Conservation (phyloP, 2,329 filamentous ascomycete species). For the Chalara sp. region DNA sequence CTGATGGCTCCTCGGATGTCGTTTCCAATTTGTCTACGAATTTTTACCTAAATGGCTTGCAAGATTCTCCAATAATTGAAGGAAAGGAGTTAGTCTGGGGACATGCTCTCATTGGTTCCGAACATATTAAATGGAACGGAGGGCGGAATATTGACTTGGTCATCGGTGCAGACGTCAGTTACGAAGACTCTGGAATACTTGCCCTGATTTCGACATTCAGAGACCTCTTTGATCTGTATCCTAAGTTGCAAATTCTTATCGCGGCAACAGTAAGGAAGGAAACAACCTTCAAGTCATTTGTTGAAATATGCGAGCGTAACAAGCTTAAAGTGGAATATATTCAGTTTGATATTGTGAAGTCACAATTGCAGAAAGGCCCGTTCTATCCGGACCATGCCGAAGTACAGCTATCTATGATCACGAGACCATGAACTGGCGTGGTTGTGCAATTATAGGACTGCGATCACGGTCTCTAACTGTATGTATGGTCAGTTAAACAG, state of each 20-base stretch:
- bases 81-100: conserved; percentile 48
- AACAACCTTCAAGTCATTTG: conserved; percentile 60
- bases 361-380: conserved; percentile 47
- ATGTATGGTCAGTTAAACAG: no score
- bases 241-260: conserved; percentile 53
- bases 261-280: conserved; percentile 65
- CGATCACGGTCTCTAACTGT: no score
- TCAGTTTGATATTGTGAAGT: conserved; percentile 33
- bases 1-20: conserved; percentile 69
- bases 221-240: conserved; percentile 52
- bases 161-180: conserved; percentile 73
- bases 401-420: conserved; percentile 48
- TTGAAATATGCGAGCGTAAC: conserved; percentile 41
- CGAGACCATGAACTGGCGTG: conserved; percentile 6
- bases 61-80: conserved; percentile 44
- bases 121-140: conserved; percentile 36
- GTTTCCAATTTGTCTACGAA: conserved; percentile 62
- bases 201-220: conserved; percentile 58
- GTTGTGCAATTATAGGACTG: no score
- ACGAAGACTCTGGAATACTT: conserved; percentile 59
- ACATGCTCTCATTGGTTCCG: conserved; percentile 23
- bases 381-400: conserved; percentile 56
- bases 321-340: conserved; percentile 37
- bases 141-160: conserved; percentile 49
- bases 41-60: conserved; percentile 60